These are phyloP conservation scores for Ustilaginoidea virens DNA, from an alignment of 2,329 filamentous ascomycete species.

Conservation along the genomic window DNA sequence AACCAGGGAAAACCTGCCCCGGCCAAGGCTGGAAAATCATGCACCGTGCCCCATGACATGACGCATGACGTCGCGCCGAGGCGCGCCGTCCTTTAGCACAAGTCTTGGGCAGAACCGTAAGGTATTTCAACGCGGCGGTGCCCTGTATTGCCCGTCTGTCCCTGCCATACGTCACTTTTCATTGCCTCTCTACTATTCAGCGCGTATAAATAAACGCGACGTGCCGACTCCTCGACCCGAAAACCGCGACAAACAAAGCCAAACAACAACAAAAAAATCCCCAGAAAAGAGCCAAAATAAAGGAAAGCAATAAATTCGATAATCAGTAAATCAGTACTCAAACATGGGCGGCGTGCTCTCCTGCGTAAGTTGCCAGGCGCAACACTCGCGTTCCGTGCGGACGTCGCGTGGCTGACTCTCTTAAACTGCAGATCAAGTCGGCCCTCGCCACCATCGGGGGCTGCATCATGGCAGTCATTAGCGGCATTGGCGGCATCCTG, in stretches of 20 bases:
- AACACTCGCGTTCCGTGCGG: background rate
- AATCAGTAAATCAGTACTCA: background rate
- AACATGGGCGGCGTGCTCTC: constrained; percentile 73
- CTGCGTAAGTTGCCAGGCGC: constrained; percentile 45
- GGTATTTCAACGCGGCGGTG: too few relatives aligned
- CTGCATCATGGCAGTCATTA: constrained; percentile 52
- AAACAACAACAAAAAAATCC: background rate
- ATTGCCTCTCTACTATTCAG: too few relatives aligned
- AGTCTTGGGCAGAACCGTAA: too few relatives aligned
- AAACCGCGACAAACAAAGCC: background rate
- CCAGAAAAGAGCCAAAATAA: background rate
- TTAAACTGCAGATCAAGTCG: constrained; percentile 32
- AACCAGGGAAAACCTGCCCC: too few relatives aligned
- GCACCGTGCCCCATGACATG: too few relatives aligned
- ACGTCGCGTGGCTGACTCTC: background rate
- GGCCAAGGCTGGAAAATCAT: too few relatives aligned
- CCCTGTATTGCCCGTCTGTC: too few relatives aligned
- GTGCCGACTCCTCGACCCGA: background rate
- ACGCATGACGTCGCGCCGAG: too few relatives aligned
- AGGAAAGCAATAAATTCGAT: background rate
- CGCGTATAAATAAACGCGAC: too few relatives aligned
- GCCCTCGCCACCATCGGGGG: constrained; percentile 49
- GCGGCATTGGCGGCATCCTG: constrained; percentile 48
- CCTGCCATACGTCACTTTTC: too few relatives aligned
- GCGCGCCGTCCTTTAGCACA: too few relatives aligned